Evolutionary conservation across 306 rosid species (phyloP).

Genomic region (Hylodesmum podocarpum): DNA sequence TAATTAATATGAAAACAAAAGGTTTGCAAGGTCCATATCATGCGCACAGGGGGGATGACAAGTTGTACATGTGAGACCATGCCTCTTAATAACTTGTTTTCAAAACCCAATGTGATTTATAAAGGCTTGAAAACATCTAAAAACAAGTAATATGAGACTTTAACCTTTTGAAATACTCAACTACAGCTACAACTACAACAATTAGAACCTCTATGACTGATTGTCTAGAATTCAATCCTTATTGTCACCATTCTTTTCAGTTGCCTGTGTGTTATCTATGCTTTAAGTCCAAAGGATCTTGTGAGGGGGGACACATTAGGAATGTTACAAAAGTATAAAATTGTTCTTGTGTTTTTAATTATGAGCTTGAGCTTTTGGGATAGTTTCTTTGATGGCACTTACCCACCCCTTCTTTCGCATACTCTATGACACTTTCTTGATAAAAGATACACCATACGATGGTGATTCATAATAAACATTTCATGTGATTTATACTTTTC

Average conservation of each 20-base stretch:
- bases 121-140: neutral
- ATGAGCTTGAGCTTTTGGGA: neutral
- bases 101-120: neutral
- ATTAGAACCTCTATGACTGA: neutral
- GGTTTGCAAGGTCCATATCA: neutral
- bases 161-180: neutral
- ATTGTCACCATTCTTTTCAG: neutral
- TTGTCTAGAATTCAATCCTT: neutral
- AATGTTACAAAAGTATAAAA: neutral
- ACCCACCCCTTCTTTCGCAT: neutral
- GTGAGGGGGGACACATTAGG: neutral
- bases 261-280: neutral
- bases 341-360: neutral
- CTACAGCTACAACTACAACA: neutral
- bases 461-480: constrained; percentile 12
- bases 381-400: neutral
- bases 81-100: neutral
- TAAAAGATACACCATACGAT: constrained; percentile 4
- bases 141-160: neutral
- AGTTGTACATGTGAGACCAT: too few species aligned
- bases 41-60: neutral
- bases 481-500: constrained; percentile 17
- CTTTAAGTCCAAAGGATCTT: neutral
- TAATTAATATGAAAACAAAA: neutral
- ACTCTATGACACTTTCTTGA: neutral